These are phyloP conservation scores for Amylocystis lapponica DNA, from an alignment of 768 basidiomycete species.

Conservation along the genomic window DNA sequence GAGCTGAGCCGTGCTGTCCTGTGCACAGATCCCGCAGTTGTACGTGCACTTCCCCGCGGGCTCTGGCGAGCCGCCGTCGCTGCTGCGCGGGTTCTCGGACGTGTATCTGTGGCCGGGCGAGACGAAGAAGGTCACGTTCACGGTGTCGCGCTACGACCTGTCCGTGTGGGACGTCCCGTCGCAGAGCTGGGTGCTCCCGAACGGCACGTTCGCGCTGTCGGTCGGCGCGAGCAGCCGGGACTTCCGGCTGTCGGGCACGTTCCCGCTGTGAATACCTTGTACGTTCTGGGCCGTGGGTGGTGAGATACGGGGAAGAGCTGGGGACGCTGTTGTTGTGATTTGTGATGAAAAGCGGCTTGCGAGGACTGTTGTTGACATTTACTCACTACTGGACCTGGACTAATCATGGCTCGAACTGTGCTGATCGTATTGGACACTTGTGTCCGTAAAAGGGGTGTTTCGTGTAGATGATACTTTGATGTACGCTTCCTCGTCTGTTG, in stretches of 20 bases:
- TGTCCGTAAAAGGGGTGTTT: no score
- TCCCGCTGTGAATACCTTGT: slow-evolving; percentile 24
- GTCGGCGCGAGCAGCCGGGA: slow-evolving; percentile 44
- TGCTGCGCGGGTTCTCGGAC: slow-evolving; percentile 30
- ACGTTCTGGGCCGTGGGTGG: no score
- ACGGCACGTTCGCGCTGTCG: slow-evolving; percentile 35
- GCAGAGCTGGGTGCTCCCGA: slow-evolving; percentile 52
- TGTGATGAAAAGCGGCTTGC: no score
- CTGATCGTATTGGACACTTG: no score
- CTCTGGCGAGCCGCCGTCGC: slow-evolving; percentile 23
- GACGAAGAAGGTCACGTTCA: slow-evolving; percentile 40
- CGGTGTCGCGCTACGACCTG: slow-evolving; percentile 45
- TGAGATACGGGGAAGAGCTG: no score
- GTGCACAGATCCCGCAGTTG: slow-evolving; percentile 58
- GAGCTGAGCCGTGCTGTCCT: background rate
- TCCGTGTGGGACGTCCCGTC: slow-evolving; percentile 48
- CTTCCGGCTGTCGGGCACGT: slow-evolving; percentile 42
- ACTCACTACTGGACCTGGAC: no score
- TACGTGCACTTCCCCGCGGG: slow-evolving; percentile 61
- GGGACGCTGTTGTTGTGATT: no score
- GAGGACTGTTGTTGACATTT: no score
- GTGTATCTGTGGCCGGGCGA: slow-evolving; percentile 37
- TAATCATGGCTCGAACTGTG: no score
- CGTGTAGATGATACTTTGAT: no score
- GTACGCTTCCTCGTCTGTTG: no score